phyloP scores from a whole-genome alignment of 805 yeast species.

The Starmera pachycereana region DNA sequence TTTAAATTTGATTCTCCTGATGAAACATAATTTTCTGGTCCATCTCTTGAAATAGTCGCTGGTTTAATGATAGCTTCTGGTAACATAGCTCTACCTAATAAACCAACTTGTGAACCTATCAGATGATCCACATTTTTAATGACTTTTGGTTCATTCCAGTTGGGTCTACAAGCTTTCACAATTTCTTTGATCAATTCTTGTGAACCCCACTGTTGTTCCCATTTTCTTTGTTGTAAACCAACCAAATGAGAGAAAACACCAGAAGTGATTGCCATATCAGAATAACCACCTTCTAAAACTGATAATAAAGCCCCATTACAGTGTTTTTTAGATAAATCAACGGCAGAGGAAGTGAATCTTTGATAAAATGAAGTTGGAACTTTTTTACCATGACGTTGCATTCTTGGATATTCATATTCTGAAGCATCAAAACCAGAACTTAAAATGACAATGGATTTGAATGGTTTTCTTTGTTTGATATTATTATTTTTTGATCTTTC shows the following conservation, averaged over 20 bases:
- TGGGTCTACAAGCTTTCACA: conserved; percentile 55
- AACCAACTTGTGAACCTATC: conserved; percentile 46
- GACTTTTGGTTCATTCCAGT: conserved; percentile 48
- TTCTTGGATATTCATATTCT: conserved; percentile 69
- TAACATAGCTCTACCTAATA: conserved; percentile 52
- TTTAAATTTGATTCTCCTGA: too few relatives aligned
- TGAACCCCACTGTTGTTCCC: conserved; percentile 60
- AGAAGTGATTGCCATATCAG: conserved; percentile 70
- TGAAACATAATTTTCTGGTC: too few relatives aligned
- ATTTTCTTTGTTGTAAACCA: conserved; percentile 49
- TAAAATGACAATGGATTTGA: conserved; percentile 52
- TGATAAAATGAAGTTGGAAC: conserved; percentile 77
- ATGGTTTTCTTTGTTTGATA: conserved; percentile 23
- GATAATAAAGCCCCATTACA: conserved; percentile 55
- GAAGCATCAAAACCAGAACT: conserved; percentile 88
- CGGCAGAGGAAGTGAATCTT: conserved; percentile 61
- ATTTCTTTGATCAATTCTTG: conserved; percentile 54
- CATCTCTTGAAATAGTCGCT: too few relatives aligned
- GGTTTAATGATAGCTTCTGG: conserved; percentile 25
- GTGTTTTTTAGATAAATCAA: conserved; percentile 54
- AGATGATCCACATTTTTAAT: conserved; percentile 60
- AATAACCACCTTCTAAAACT: conserved; percentile 77
- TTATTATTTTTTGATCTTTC: conserved; percentile 7
- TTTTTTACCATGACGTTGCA: conserved; percentile 77
- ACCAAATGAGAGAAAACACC: conserved; percentile 73